phyloP scores from a whole-genome alignment of 768 basidiomycete genomes.

The Tephrocybe rancida region DNA sequence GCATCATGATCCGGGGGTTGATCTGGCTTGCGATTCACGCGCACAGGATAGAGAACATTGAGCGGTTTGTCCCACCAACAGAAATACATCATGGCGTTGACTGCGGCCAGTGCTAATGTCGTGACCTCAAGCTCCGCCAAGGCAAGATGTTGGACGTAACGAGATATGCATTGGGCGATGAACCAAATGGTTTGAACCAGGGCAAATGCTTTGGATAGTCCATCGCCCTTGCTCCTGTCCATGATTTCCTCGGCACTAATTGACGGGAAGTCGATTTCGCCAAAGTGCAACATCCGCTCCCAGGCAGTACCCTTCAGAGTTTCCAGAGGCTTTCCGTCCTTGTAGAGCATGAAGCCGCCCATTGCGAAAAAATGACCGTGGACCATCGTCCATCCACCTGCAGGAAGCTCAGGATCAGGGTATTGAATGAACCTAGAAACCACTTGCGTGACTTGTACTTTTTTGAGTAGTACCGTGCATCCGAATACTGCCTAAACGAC shows the following conservation, averaged over 20 bases:
- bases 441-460: no score
- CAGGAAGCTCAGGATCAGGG: neutral
- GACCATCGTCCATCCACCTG: neutral
- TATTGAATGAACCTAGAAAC: no score
- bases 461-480: no score
- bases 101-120: constrained; percentile 25
- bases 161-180: constrained; percentile 26
- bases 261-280: no score
- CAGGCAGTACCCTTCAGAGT: neutral
- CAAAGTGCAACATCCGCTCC: neutral
- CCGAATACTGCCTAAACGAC: no score
- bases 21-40: no score
- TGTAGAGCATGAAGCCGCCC: constrained; percentile 3
- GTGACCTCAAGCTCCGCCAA: constrained; percentile 30
- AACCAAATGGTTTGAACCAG: no score
- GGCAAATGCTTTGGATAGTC: no score
- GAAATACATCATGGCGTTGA: constrained; percentile 25
- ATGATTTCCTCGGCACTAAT: constrained; percentile 22
- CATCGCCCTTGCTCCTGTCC: no score
- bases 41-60: constrained; percentile 15
- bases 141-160: constrained; percentile 16
- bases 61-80: constrained; percentile 37
- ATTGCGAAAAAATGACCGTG: neutral
- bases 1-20: no score
- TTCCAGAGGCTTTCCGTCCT: no score